These are phyloP conservation scores for Paralagenidium karlingii DNA, from an alignment of 352 stramenopile genomes.

Conservation along the genomic window DNA sequence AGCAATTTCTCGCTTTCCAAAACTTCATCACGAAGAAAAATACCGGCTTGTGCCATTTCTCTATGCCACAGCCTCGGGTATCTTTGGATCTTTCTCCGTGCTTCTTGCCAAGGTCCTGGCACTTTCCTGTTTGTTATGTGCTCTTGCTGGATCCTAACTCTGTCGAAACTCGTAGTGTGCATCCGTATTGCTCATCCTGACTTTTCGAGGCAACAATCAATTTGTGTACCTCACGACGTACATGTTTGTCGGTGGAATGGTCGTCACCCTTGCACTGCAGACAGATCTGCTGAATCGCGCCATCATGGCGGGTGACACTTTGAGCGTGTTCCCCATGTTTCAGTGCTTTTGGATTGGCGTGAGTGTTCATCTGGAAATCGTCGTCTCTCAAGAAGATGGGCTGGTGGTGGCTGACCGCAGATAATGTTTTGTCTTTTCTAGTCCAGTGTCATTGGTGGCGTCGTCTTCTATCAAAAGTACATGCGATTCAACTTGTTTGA, in stretches of 20 bases:
- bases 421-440: conserved; percentile 8
- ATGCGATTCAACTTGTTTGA: conserved; percentile 58
- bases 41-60: conserved; percentile 62
- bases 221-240: conserved; percentile 81
- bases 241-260: conserved; percentile 70
- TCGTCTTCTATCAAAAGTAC: conserved; percentile 84
- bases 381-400: too few relatives aligned
- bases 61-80: conserved; percentile 69
- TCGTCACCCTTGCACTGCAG: conserved; percentile 71
- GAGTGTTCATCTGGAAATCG: conserved; percentile 7
- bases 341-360: conserved; percentile 84
- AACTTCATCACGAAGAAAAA: conserved; percentile 36
- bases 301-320: conserved; percentile 75
- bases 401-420: neutral
- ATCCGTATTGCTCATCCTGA: conserved; percentile 70
- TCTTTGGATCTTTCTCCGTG: conserved; percentile 76
- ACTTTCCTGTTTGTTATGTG: neutral
- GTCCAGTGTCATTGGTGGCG: conserved; percentile 72
- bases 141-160: neutral
- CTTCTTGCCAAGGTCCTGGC: conserved; percentile 53
- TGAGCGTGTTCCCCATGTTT: conserved; percentile 81
- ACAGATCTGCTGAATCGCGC: conserved; percentile 73
- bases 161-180: conserved; percentile 41
- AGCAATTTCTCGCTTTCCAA: conserved; percentile 34
- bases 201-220: conserved; percentile 66